Percentiles rank a stretch among this genome's conserved stretches.
These are phyloP conservation scores for Solanum okadae DNA, from an alignment of 257 asterid species.

Conservation along the genomic window DNA sequence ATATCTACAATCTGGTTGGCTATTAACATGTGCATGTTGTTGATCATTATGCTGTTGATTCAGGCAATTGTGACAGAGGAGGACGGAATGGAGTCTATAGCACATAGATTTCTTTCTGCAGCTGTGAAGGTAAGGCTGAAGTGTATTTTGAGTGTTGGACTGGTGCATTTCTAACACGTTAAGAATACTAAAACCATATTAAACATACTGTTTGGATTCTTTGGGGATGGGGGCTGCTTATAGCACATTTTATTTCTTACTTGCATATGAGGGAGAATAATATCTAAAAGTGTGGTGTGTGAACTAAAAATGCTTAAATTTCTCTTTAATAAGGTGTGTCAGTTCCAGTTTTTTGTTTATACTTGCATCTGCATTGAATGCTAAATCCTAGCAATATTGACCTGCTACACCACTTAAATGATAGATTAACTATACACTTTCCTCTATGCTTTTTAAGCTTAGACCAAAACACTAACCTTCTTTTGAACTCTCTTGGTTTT, in stretches of 20 bases:
- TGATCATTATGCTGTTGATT: constrained; percentile 15
- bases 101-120: constrained; percentile 96
- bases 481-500: not conserved
- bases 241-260: not conserved
- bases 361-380: not conserved
- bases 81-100: constrained; percentile 94
- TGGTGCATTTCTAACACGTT: not conserved
- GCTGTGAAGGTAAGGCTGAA: constrained; percentile 64
- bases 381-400: not conserved
- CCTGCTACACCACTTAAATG: too few species aligned
- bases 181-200: not conserved
- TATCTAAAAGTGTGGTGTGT: not conserved
- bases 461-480: not conserved
- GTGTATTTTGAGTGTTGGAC: not conserved
- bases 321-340: not conserved
- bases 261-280: not conserved
- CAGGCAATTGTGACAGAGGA: constrained; percentile 91
- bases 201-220: not conserved
- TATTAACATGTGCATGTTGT: not conserved
- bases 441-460: not conserved
- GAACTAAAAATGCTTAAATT: not conserved
- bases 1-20: not conserved
- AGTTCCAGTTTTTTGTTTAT: not conserved
- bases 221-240: not conserved
- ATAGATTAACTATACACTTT: not conserved